Evolutionary conservation across 164 flowering plant genomes (phyloP).

Genomic region (Macadamia tetraphylla): DNA sequence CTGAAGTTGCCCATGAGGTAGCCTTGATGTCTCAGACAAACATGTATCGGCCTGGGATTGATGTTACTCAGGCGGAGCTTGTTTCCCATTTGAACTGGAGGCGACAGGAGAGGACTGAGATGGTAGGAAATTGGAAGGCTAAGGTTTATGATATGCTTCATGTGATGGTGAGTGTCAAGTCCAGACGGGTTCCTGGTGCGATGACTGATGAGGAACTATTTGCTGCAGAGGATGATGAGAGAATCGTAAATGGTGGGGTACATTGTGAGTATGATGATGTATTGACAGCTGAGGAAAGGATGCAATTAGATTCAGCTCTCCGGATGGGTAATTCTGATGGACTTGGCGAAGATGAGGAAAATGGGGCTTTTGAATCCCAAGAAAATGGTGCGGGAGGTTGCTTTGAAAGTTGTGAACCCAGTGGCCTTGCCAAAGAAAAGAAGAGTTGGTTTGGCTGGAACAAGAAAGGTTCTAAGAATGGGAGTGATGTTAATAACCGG

Average conservation of each 20-base stretch:
- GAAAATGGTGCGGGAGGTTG: slow-evolving; percentile 49
- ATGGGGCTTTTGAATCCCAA: slow-evolving; percentile 34
- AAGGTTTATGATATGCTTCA: slow-evolving; percentile 96
- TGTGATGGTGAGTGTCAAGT: slow-evolving; percentile 97
- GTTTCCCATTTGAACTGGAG: slow-evolving; percentile 93
- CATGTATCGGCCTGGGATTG: slow-evolving; percentile 98
- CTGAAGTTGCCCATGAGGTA: slow-evolving; percentile 96
- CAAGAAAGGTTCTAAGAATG: slow-evolving; percentile 58
- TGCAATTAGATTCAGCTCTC: slow-evolving; percentile 89
- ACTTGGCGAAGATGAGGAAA: slow-evolving; percentile 56
- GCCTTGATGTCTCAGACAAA: slow-evolving; percentile 98
- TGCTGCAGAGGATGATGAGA: slow-evolving; percentile 74
- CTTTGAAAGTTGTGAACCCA: slow-evolving; percentile 47
- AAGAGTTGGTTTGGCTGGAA: slow-evolving; percentile 96
- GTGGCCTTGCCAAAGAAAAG: slow-evolving; percentile 68
- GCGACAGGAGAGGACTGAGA: slow-evolving; percentile 89
- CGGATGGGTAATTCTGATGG: slow-evolving; percentile 66
- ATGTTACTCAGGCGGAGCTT: slow-evolving; percentile 97
- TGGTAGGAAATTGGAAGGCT: slow-evolving; percentile 95
- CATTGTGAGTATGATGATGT: slow-evolving; percentile 75
- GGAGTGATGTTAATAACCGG: slow-evolving; percentile 37
- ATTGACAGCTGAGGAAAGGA: slow-evolving; percentile 83
- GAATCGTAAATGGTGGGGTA: slow-evolving; percentile 50
- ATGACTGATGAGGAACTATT: slow-evolving; percentile 99
- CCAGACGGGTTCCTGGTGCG: slow-evolving; percentile 97